Percentiles rank a stretch among this genome's conserved stretches.
phyloP scores from a whole-genome alignment of 2,329 filamentous ascomycete genomes.

The Lasiodiplodia sp. region DNA sequence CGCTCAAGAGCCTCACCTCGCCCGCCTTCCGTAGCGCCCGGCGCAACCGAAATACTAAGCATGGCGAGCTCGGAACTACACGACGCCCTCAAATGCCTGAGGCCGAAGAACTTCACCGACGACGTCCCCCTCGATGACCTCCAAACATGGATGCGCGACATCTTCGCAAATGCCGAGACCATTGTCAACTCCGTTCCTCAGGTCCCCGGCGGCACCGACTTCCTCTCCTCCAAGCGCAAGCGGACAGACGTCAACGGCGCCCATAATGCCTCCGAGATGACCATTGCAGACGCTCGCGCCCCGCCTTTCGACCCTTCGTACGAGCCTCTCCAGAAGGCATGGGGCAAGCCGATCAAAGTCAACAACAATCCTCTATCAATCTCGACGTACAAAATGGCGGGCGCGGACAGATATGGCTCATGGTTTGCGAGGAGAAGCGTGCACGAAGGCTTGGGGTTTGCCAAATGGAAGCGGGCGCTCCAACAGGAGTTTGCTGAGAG shows the following conservation, averaged over 20 bases:
- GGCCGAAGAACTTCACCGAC: conserved; percentile 50
- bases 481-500: conserved; percentile 81
- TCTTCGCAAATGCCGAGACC: conserved; percentile 66
- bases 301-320: conserved; percentile 60
- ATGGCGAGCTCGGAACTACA: conserved; percentile 44
- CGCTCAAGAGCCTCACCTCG: not conserved
- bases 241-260: conserved; percentile 64
- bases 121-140: conserved; percentile 55
- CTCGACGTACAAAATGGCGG: conserved; percentile 78
- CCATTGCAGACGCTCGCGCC: conserved; percentile 59
- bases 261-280: conserved; percentile 59
- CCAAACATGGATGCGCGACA: conserved; percentile 47
- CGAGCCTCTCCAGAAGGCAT: conserved; percentile 74
- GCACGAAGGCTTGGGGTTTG: conserved; percentile 79
- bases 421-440: conserved; percentile 91
- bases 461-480: conserved; percentile 78
- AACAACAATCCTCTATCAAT: conserved; percentile 80
- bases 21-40: conserved; percentile 4
- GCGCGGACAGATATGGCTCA: conserved; percentile 80
- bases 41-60: not conserved
- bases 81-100: conserved; percentile 53
- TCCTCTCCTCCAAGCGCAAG: conserved; percentile 59
- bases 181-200: conserved; percentile 80
- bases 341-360: conserved; percentile 81
- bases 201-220: conserved; percentile 54